Evolutionary conservation across 2,329 filamentous ascomycete species (phyloP).

Genomic region (Mycosphaerella arachidis): DNA sequence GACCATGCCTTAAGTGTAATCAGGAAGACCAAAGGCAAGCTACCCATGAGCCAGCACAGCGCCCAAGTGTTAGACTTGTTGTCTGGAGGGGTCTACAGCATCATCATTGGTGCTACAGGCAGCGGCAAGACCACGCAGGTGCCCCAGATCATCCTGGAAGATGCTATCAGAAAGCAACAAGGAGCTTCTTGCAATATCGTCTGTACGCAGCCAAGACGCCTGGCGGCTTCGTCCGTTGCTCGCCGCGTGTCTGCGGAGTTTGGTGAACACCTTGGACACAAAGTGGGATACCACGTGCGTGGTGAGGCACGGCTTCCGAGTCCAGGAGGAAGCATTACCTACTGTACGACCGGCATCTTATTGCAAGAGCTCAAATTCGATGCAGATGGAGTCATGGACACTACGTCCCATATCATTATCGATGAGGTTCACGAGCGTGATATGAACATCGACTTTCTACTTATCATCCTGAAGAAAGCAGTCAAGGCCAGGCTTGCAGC

Average conservation of each 20-base stretch:
- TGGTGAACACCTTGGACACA: conserved; percentile 37
- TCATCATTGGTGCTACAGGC: conserved; percentile 45
- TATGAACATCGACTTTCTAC: conserved; percentile 43
- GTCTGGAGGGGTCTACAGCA: conserved; percentile 39
- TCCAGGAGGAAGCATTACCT: conserved; percentile 41
- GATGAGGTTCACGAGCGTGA: conserved; percentile 51
- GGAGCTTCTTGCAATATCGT: conserved; percentile 48
- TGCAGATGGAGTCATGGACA: conserved; percentile 38
- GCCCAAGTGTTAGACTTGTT: conserved; percentile 33
- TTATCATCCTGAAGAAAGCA: conserved; percentile 43
- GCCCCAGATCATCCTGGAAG: conserved; percentile 52
- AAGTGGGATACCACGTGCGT: conserved; percentile 46
- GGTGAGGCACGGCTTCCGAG: conserved; percentile 37
- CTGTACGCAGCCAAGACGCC: conserved; percentile 48
- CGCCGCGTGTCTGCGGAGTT: conserved; percentile 45
- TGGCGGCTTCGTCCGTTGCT: conserved; percentile 47
- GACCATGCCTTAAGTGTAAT: conserved; percentile 18
- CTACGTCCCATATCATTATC: conserved; percentile 46
- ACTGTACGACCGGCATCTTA: conserved; percentile 49
- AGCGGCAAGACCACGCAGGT: conserved; percentile 50
- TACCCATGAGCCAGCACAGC: conserved; percentile 41
- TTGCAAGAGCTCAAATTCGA: conserved; percentile 42
- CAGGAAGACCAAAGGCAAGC: conserved; percentile 31
- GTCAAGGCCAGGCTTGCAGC: conserved; percentile 34
- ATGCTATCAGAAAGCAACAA: conserved; percentile 37